Conservation (phyloP, 148 eudicot genomes). For the Chenopodium quinoa region DNA sequence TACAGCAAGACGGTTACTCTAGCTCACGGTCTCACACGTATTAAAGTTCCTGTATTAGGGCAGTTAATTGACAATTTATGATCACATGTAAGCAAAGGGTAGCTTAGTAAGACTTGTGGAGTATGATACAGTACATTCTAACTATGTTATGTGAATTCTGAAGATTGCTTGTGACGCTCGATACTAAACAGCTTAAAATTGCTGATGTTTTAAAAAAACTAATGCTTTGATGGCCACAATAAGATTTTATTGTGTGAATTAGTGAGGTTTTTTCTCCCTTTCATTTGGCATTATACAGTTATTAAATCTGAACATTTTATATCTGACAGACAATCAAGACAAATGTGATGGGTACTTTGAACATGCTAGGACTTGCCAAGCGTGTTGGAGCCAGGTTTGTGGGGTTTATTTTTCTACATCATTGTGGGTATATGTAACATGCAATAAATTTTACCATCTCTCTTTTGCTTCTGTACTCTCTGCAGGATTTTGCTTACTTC, state of each 20-base stretch:
- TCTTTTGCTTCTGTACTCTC: constrained; percentile 10
- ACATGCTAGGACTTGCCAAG: constrained; percentile 98
- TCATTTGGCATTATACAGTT: background rate
- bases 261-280: background rate
- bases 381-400: constrained; percentile 95
- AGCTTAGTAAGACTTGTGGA: background rate
- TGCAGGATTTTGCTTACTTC: constrained; percentile 84
- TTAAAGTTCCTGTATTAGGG: background rate
- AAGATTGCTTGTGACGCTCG: background rate
- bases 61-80: background rate
- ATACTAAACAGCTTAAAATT: background rate
- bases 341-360: constrained; percentile 93
- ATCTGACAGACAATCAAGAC: constrained; percentile 86
- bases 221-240: background rate
- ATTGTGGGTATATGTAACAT: background rate
- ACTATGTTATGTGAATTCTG: background rate
- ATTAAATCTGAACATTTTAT: constrained; percentile 3
- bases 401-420: background rate
- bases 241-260: background rate
- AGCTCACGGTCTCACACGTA: background rate
- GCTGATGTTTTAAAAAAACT: background rate
- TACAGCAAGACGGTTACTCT: background rate
- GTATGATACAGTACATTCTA: background rate
- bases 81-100: background rate
- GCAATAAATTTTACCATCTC: background rate